Percentiles rank a stretch among this genome's conserved stretches.
These are phyloP conservation scores for Ascochyta fabae DNA, from an alignment of 2,329 filamentous ascomycete species.

Conservation along the genomic window DNA sequence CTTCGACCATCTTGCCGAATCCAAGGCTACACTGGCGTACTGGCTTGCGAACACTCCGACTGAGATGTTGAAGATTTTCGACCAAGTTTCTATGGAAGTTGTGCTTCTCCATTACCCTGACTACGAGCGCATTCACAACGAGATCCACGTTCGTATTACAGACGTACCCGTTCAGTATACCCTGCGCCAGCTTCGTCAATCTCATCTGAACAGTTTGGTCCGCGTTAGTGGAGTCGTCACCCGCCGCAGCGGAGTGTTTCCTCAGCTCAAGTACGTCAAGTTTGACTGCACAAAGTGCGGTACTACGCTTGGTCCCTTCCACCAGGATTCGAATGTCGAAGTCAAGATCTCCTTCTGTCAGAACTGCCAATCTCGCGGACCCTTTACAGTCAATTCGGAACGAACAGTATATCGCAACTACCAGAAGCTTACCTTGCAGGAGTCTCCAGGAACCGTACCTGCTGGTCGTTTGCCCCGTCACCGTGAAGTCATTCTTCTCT, in stretches of 20 bases:
- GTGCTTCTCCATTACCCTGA: constrained; percentile 95
- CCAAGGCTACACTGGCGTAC: constrained; percentile 92
- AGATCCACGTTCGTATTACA: constrained; percentile 96
- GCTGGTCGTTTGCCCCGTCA: constrained; percentile 92
- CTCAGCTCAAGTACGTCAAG: constrained; percentile 97
- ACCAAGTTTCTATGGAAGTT: constrained; percentile 95
- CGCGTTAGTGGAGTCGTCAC: constrained; percentile 96
- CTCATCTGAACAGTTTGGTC: constrained; percentile 93
- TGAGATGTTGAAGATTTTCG: constrained; percentile 96
- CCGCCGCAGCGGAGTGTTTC: constrained; percentile 91
- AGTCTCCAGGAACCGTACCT: constrained; percentile 95
- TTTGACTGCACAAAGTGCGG: constrained; percentile 96
- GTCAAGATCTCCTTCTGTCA: constrained; percentile 97
- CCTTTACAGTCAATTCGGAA: constrained; percentile 94
- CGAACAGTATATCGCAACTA: constrained; percentile 99
- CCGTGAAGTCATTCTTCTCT: constrained; percentile 92
- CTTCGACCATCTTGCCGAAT: constrained; percentile 87
- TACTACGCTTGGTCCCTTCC: constrained; percentile 90
- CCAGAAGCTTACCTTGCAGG: constrained; percentile 95
- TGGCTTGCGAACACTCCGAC: constrained; percentile 94
- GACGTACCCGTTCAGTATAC: constrained; percentile 95
- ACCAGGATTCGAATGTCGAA: constrained; percentile 95
- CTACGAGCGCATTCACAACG: constrained; percentile 95
- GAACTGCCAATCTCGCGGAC: constrained; percentile 92
- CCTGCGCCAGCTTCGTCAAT: constrained; percentile 90